Evolutionary conservation across 2,329 filamentous ascomycete genomes (phyloP), one percentile per base, ranked within the genome.

Genomic region (Teratosphaeria pseudoeucalypti): DNA sequence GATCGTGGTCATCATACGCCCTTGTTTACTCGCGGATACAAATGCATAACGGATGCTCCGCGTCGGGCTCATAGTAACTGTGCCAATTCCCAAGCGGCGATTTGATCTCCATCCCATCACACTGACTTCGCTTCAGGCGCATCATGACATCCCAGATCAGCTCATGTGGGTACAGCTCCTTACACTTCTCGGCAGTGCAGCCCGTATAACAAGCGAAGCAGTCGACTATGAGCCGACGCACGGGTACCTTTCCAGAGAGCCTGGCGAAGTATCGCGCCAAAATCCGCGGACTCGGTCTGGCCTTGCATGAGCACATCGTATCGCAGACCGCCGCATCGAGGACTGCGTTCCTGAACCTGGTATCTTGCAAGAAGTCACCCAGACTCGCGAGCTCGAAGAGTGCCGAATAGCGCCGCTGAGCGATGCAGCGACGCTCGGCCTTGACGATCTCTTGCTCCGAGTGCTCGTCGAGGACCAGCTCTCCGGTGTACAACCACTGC

Each of bases 401-500:
- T 14, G 34, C 52, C 2, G 4, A 1, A n/a, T 14, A 16, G 23
- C 52, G 27, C 12, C 3, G 19, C 5, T 6, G 14, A 10, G 9
- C 52, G 10, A 34, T 19, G 10, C 14, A 9, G 9, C 2, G 12
- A 26, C 52, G 12, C 3, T 32, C 19, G 23, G 12, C 14, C 16
- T 9, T 29, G 56, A 58, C 29, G 6, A 54, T 11, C 4, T 5
- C 52, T 14, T 54, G 26, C 2, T 54, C 55, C 34, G 16, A 19
- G 10, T 61, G 34, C 7, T 43, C 52, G 10, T n/a, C 10, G 6
- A 58, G 14, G 12, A 60, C 58, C 32, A 66, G 3, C 5, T 57
- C 55, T 54, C 58, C 53, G 6, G 60, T 63, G 57, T 65, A 62
- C 2, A 66, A 60, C 62, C 63, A 66, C 26, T 63, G 61, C 1